Base-by-base conservation (phyloP, 495 filamentous ascomycete genomes). In the Rhypophila decipiens region DNA sequence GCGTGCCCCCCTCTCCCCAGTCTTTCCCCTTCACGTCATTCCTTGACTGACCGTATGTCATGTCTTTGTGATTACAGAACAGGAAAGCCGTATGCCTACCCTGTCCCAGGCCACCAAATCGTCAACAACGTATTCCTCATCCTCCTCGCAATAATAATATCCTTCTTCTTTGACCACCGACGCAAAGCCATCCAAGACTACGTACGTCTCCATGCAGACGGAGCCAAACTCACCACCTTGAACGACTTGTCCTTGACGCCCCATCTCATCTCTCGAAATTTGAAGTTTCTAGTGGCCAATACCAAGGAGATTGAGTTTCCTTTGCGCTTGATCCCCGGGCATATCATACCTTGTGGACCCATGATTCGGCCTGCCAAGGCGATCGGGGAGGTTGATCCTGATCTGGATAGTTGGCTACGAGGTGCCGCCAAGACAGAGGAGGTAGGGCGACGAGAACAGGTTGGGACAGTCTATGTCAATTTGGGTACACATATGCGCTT, bases 291-390 rank as follows among this genome's bases (percentile, higher is more conserved):
- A 1, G 60, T 66, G 4, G 59, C 58, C 38, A 60, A 55, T 33
- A 49, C 47, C 0, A 46, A 53, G 1, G 55, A 65, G 41, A 33
- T 66, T 12, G 63, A 66, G 13, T 59, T 60, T 24, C 65, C 61
- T 1, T 46, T 68, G 7, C 24, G 58, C 1, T 49, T 71, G 5
- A 44, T 60, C 1, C 74, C 74, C 0, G 35, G 52, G 0, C 71
- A 76, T 38, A 67, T 79, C 31, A 46, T 74, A 7, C 59, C 67
- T 19, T 77, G 74, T 42, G 77, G 77, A 0, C 75, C 75, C 0
- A 78, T 80, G 33, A 51, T 77, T 3, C 65, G 74, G 0, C 59
- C 66, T 1, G 54, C 59, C 9, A 45, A 53, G 4, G 50, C 67
- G 0, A 51, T 78, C 0, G 34, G 52, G 20, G 53, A 63, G 10